A percentile compares a stretch with the other conserved stretches of the same genome.
These are phyloP conservation scores for Sugiyamaella neomexicana DNA, from an alignment of 1,139 yeast genomes.

Conservation along the genomic window DNA sequence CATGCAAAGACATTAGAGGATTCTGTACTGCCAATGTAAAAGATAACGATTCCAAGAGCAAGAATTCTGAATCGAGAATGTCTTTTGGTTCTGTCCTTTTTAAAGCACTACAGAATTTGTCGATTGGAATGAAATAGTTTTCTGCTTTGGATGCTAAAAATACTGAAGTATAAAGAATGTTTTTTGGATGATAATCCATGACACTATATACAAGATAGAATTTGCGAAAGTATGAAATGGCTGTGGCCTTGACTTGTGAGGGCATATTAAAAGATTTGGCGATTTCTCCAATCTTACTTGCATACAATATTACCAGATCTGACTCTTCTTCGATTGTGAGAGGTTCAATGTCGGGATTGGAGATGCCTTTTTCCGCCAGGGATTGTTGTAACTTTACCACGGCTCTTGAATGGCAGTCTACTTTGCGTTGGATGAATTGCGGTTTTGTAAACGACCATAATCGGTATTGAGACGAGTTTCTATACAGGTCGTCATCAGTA, in stretches of 20 bases:
- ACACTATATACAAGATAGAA: conserved; percentile 79
- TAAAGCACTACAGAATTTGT: conserved; percentile 70
- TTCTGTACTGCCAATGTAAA: conserved; percentile 86
- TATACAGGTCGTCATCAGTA: conserved; percentile 75
- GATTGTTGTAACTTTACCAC: conserved; percentile 42
- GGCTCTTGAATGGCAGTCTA: conserved; percentile 56
- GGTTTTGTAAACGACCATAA: conserved; percentile 78
- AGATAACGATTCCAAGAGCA: conserved; percentile 66
- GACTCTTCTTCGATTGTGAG: conserved; percentile 64
- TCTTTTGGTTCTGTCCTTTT: conserved; percentile 63
- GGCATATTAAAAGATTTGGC: conserved; percentile 59
- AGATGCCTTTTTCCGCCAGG: conserved; percentile 39
- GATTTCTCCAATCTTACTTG: conserved; percentile 65
- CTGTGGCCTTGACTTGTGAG: conserved; percentile 75
- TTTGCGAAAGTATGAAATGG: conserved; percentile 75
- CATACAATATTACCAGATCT: conserved; percentile 64
- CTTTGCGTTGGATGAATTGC: conserved; percentile 51
- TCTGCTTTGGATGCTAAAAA: conserved; percentile 93
- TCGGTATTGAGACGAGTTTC: conserved; percentile 81
- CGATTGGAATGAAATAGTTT: conserved; percentile 82
- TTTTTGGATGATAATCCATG: conserved; percentile 85
- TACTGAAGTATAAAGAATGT: conserved; percentile 75
- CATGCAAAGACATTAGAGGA: conserved; percentile 84
- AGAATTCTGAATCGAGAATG: conserved; percentile 76
- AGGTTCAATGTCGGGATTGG: conserved; percentile 47